These are phyloP conservation scores for Xylaria hypoxylon DNA, from an alignment of 2,329 filamentous ascomycete species.

Conservation along the genomic window DNA sequence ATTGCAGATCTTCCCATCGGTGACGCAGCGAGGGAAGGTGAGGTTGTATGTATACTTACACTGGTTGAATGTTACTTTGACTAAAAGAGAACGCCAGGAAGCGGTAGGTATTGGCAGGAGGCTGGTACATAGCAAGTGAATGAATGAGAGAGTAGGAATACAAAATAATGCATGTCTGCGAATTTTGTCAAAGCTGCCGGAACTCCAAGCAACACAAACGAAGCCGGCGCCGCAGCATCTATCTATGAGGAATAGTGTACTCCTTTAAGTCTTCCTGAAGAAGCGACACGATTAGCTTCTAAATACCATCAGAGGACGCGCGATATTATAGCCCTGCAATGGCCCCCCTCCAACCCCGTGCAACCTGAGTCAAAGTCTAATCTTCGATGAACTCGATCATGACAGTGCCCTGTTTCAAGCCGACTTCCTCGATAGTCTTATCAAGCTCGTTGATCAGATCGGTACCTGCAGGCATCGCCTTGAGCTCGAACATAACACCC, in stretches of 20 bases:
- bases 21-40: no score
- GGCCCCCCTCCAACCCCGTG: background rate
- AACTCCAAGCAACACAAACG: slow-evolving; percentile 23
- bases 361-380: slow-evolving; percentile 41
- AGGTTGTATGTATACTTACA: no score
- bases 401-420: slow-evolving; percentile 90
- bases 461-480: slow-evolving; percentile 79
- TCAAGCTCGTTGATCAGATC: slow-evolving; percentile 84
- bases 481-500: slow-evolving; percentile 85
- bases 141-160: background rate
- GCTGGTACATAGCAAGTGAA: background rate
- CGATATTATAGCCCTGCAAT: slow-evolving; percentile 8
- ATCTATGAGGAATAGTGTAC: slow-evolving; percentile 31
- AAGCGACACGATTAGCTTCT: slow-evolving; percentile 15
- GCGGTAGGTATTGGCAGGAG: background rate
- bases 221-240: slow-evolving; percentile 25
- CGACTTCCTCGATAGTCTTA: slow-evolving; percentile 80
- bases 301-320: background rate
- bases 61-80: background rate
- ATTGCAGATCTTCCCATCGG: no score
- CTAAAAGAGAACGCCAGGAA: background rate
- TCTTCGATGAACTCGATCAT: slow-evolving; percentile 91
- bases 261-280: slow-evolving; percentile 11
- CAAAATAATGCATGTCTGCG: background rate
- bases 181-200: slow-evolving; percentile 18